Evolutionary conservation across 768 basidiomycete genomes (phyloP).

Genomic region (Xerocomellus chrysenteron): DNA sequence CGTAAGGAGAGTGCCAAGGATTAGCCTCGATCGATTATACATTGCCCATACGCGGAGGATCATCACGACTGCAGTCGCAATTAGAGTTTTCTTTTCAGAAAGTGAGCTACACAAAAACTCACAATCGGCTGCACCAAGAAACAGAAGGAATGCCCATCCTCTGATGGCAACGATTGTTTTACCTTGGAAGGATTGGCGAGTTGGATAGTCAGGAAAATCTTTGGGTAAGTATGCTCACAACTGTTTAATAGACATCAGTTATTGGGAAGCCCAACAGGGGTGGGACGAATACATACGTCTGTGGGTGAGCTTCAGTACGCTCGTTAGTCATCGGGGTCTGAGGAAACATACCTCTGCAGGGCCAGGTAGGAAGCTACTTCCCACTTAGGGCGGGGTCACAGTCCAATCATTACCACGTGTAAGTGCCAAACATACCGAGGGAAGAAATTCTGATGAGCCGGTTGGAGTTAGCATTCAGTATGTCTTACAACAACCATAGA

Average conservation of each 20-base stretch:
- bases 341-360: neutral
- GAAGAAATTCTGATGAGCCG: too few species aligned
- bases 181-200: neutral
- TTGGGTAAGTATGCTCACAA: neutral
- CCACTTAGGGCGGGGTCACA: neutral
- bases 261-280: neutral
- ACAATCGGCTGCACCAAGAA: neutral
- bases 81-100: neutral
- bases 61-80: neutral
- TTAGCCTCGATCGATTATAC: neutral
- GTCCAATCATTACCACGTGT: too few species aligned
- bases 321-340: neutral
- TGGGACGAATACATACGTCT: neutral
- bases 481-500: too few species aligned
- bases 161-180: neutral
- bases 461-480: too few species aligned
- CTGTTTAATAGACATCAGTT: neutral
- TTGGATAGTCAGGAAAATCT: neutral
- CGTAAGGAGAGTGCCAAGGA: neutral
- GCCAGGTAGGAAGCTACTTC: slow-evolving; percentile 10
- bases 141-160: neutral
- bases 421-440: too few species aligned
- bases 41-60: slow-evolving; percentile 1
- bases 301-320: neutral
- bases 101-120: neutral